A percentile compares a stretch with the other conserved stretches of the same genome.
Conservation (phyloP, 108 stramenopile genomes). For the Nannochloropsis gaditana region DNA sequence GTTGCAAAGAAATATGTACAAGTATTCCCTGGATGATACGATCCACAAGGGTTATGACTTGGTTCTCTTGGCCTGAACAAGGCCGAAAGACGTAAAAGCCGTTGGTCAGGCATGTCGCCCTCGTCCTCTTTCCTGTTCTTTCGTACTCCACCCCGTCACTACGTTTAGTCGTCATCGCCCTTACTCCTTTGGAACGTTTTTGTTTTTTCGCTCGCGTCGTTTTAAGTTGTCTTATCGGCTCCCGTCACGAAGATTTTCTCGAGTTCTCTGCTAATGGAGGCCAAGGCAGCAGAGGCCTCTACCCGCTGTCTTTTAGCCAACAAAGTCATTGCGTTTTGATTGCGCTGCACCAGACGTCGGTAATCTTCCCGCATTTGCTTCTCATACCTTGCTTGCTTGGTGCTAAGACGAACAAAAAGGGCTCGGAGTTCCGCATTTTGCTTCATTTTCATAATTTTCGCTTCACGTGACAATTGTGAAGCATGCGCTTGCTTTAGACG, state of each 20-base stretch:
- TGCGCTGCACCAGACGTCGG: background rate
- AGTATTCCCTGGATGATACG: no score
- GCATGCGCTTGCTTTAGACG: background rate
- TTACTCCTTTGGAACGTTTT: no score
- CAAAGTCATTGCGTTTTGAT: background rate
- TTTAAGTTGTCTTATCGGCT: no score
- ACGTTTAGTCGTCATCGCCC: no score
- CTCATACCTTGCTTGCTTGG: conserved; percentile 10
- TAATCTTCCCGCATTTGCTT: background rate
- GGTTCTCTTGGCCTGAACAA: no score
- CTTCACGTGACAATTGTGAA: background rate
- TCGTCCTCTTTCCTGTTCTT: no score
- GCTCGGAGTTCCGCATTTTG: background rate
- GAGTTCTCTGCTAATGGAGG: background rate
- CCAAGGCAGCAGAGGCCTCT: background rate
- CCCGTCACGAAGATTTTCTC: background rate
- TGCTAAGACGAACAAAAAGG: background rate
- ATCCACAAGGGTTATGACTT: no score
- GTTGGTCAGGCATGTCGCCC: no score
- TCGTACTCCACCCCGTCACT: no score
- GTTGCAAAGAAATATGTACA: no score
- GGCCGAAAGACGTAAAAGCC: no score
- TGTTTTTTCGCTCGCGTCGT: no score
- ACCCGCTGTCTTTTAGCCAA: background rate
- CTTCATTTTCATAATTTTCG: background rate